Evolutionary conservation across 1,284 basidiomycete genomes (phyloP), one percentile per base, ranked within the genome.

Genomic region (Leccinum fallax): DNA sequence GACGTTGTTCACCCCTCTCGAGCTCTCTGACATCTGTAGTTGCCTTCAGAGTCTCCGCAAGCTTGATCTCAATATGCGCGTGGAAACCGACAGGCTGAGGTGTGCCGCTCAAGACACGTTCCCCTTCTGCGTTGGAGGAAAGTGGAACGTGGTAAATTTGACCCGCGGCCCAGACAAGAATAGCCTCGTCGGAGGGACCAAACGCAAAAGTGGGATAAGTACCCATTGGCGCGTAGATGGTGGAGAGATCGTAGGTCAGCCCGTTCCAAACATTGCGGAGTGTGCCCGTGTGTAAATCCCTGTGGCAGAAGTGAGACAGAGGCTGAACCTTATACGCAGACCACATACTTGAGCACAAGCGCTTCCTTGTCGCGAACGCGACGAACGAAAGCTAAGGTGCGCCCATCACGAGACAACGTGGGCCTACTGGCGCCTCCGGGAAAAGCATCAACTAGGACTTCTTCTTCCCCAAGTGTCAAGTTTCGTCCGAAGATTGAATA

Each of bases 131-230:
- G 65, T 89, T 88, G 32, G 69, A 68, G 5, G 77, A 64, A 21
- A 90, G 73, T 13, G 88, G 86, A 4, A 91, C 80, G 16, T 76
- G 77, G 67, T 85, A 84, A 21, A 91, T 87, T 64, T 89, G 83
- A 9, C 88, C 88, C 3, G 85, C 81, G 5, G 89, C 86, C 88
- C 88, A 91, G 60, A 91, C 85, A 63, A 91, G 79, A 60, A 91
- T 76, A 0, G 85, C 87, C 63, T 83, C 78, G 64, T 88, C 85
- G 7, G 77, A 74, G 0, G 87, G 61, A 61, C 62, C 61, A 71
- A 90, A 90, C 4, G 87, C 80, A 67, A 88, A 91, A 1, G 87
- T 86, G 0, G 89, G 88, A 66, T 90, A 91, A 26, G 89, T 88
- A 16, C 89, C 88, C 85, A 89, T 89, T 0, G 88, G 87, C 5